phyloP scores from a whole-genome alignment of 257 asterid genomes.

The Apocynum venetum region DNA sequence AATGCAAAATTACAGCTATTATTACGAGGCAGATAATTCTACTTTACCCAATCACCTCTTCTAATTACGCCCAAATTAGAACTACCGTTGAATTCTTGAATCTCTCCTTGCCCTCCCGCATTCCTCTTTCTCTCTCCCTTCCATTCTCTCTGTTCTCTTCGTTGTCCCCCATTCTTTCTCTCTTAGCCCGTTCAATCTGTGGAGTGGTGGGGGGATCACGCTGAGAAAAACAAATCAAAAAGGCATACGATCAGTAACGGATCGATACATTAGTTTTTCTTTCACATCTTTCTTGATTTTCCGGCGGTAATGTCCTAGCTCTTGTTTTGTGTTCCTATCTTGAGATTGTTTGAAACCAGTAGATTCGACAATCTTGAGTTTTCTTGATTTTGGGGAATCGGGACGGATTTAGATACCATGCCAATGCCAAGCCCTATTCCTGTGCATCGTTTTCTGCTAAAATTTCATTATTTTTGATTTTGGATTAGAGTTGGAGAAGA shows the following conservation, averaged over 20 bases:
- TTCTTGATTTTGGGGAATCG: neutral
- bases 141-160: conserved; percentile 8
- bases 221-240: neutral
- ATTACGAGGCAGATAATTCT: neutral
- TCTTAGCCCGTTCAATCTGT: neutral
- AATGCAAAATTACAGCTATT: neutral
- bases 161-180: conserved; percentile 25
- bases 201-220: conserved; percentile 21
- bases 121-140: neutral
- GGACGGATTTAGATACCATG: neutral
- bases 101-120: neutral
- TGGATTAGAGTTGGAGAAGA: neutral
- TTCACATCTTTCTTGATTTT: neutral
- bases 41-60: neutral
- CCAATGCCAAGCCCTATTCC: conserved; percentile 1
- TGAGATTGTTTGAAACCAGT: neutral
- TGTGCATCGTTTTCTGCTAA: conserved; percentile 10
- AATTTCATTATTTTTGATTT: neutral
- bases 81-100: conserved; percentile 13
- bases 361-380: neutral
- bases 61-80: conserved; percentile 5
- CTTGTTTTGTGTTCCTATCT: neutral
- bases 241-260: neutral
- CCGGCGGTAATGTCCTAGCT: neutral
- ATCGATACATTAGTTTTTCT: neutral